Conservation (phyloP, 257 asterid genomes). For the Nicotiana attenuata region DNA sequence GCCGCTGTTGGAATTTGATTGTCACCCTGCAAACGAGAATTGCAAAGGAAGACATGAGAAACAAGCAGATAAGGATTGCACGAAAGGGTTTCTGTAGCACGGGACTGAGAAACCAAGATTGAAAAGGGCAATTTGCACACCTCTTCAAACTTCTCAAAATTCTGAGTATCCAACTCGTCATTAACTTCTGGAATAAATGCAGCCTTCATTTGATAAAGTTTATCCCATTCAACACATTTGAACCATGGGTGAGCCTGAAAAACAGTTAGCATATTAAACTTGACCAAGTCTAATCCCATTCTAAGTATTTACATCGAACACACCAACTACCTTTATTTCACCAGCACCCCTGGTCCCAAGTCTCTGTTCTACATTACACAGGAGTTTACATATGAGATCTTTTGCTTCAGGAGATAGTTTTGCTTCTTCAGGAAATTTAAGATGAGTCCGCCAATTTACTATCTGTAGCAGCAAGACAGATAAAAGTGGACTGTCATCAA, state of each 20-base stretch:
- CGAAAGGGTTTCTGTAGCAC: conserved; percentile 8
- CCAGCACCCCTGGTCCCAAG: conserved; percentile 92
- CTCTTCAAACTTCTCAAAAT: conserved; percentile 98
- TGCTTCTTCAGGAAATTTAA: conserved; percentile 95
- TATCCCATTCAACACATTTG: conserved; percentile 76
- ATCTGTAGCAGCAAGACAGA: conserved; percentile 43
- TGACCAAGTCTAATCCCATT: neutral
- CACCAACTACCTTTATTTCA: conserved; percentile 70
- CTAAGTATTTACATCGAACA: conserved; percentile 7
- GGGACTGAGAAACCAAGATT: conserved; percentile 1
- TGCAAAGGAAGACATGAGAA: conserved; percentile 12
- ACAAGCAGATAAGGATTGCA: neutral
- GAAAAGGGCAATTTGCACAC: conserved; percentile 22
- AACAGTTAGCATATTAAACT: conserved; percentile 16
- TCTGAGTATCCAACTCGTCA: conserved; percentile 93
- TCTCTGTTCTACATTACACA: conserved; percentile 93
- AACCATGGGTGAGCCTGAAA: conserved; percentile 93
- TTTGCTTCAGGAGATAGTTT: conserved; percentile 78
- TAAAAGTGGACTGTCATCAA: neutral
- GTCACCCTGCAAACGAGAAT: conserved; percentile 51
- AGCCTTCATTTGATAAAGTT: conserved; percentile 82
- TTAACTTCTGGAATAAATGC: conserved; percentile 95
- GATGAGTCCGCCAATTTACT: conserved; percentile 82
- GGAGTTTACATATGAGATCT: conserved; percentile 81
- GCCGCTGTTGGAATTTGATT: conserved; percentile 53